Evolutionary conservation across 1,284 basidiomycete genomes (phyloP).

Genomic region (Caloboletus firmus): DNA sequence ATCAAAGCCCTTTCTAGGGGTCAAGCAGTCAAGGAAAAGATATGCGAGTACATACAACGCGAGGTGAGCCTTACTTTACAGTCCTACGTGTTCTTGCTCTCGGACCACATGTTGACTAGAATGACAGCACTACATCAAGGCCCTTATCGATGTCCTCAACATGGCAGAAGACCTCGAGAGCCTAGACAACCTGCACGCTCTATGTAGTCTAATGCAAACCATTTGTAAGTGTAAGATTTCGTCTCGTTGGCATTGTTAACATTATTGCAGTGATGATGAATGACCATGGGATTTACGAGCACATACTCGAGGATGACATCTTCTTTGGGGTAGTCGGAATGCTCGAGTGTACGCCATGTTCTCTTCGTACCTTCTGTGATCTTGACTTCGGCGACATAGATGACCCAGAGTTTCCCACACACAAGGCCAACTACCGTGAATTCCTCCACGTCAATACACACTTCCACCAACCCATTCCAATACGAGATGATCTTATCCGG

Average conservation of each 20-base stretch:
- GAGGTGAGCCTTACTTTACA: constrained; percentile 50
- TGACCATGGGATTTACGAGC: constrained; percentile 93
- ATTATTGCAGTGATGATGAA: constrained; percentile 82
- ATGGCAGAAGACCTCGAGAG: constrained; percentile 93
- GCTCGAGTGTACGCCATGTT: constrained; percentile 81
- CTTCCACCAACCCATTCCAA: constrained; percentile 85
- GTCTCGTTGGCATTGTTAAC: constrained; percentile 16
- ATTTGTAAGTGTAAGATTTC: constrained; percentile 66
- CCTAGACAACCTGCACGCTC: constrained; percentile 82
- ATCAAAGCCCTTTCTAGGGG: constrained; percentile 71
- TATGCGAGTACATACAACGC: constrained; percentile 79
- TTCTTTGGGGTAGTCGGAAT: constrained; percentile 94
- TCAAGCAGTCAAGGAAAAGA: constrained; percentile 70
- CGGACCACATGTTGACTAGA: constrained; percentile 12
- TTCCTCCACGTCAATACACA: constrained; percentile 81
- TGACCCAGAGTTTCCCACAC: constrained; percentile 92
- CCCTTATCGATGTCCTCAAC: constrained; percentile 80
- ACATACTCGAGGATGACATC: constrained; percentile 90
- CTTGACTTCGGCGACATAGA: constrained; percentile 49
- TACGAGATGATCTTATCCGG: constrained; percentile 71
- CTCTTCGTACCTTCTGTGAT: constrained; percentile 12
- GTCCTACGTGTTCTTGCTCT: not conserved
- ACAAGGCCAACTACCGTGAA: constrained; percentile 96
- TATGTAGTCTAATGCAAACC: constrained; percentile 93
- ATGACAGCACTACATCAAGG: constrained; percentile 82